Base-by-base conservation (phyloP, 345 rosid species). In the Lepidium didymum region DNA sequence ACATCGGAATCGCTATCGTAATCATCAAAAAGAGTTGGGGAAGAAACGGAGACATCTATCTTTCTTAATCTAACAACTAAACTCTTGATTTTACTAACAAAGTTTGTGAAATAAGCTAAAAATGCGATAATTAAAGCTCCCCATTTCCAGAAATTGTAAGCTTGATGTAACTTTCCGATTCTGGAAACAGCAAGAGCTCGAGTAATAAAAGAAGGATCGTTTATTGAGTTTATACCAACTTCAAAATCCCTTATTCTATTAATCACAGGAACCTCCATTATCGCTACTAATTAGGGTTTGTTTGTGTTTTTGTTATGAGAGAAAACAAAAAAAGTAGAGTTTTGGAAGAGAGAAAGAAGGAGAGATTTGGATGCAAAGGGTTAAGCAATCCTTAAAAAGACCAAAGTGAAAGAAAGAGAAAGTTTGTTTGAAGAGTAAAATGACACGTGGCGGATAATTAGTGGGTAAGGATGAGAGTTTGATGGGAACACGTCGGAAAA, bases 191-290 rank as follows among this genome's bases (percentile, higher is more conserved):
- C 64, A 37, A 75, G 62, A 44, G 79, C 51, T 63, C 75, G 78
- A 40, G 87, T 79, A 53, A 75, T 38, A 57, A 81, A 70, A 42
- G 87, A 72, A n/a, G 85, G 86, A 68, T 77, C 76, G 35, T 72
- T 70, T 1, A 77, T 46, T 19, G 87, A 56, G 63, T 45, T 72
- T 19, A 86, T 70, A 2, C 85, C 84, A 5, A 80, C 64, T 58
- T 89, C 88, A 60, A 89, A 86, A 73, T 89, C 88, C 27, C 79
- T 75, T 12, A 92, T 78, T 58, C 89, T 79, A 53, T 85, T 81
- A 45, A 86, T 73, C 38, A 89, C 81, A 0, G 92, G 87, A 33
- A 90, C 82, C 68, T 89, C 96, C 96, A 92, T 89, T n/a, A n/a
- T n/a, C n/a, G n/a, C n/a, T n/a, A n/a, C n/a, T n/a, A n/a, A n/a